phyloP scores from a whole-genome alignment of 352 stramenopile genomes.

The Pythium volutum region DNA sequence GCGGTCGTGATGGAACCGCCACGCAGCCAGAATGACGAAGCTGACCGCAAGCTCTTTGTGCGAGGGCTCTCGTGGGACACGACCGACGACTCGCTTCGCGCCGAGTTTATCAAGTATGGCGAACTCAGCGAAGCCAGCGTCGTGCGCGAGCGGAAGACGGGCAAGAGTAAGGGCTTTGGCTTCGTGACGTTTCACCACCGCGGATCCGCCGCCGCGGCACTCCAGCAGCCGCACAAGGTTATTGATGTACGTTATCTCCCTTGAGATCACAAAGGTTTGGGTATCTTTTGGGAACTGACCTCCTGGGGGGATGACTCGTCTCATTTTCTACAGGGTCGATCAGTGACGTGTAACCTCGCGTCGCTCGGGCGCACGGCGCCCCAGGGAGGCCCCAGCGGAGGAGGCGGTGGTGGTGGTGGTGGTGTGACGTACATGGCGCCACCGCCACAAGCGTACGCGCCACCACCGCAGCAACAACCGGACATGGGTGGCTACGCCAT shows the following conservation, averaged over 20 bases:
- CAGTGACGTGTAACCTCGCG: constrained; percentile 59
- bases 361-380: constrained; percentile 22
- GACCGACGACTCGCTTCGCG: constrained; percentile 41
- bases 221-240: constrained; percentile 59
- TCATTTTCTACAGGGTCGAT: constrained; percentile 35
- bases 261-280: too few species aligned
- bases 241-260: constrained; percentile 77
- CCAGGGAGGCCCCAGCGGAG: too few species aligned
- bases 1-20: constrained; percentile 18
- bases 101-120: constrained; percentile 64
- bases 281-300: neutral
- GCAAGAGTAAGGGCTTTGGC: constrained; percentile 66
- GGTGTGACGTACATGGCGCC: constrained; percentile 18
- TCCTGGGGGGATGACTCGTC: neutral
- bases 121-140: constrained; percentile 52
- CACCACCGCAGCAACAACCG: constrained; percentile 6
- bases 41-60: constrained; percentile 65
- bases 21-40: constrained; percentile 29
- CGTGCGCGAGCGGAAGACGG: constrained; percentile 46
- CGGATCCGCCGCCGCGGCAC: constrained; percentile 34
- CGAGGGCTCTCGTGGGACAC: constrained; percentile 55
- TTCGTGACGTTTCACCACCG: constrained; percentile 66
- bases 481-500: constrained; percentile 19
- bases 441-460: neutral
- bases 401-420: neutral